A percentile compares a stretch with the other conserved stretches of the same genome.
phyloP scores from a whole-genome alignment of 2,329 filamentous ascomycete species.

The Neofusicoccum laricinum region DNA sequence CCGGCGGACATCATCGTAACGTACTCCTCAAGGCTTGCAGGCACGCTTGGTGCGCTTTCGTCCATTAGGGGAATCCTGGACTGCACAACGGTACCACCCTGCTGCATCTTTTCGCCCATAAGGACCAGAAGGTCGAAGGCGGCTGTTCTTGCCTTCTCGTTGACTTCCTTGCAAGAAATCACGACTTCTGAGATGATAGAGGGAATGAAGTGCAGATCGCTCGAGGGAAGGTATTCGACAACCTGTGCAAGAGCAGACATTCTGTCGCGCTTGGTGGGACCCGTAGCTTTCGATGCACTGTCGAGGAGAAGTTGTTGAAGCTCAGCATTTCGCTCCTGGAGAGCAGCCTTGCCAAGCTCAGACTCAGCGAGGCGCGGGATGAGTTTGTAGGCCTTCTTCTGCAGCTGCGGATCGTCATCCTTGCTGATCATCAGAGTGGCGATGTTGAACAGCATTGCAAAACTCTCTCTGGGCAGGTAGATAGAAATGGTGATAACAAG shows the following conservation, averaged over 20 bases:
- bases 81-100: conserved; percentile 75
- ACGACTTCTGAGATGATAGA: conserved; percentile 90
- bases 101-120: conserved; percentile 79
- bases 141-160: conserved; percentile 85
- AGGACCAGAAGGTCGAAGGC: conserved; percentile 88
- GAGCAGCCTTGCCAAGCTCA: conserved; percentile 69
- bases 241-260: conserved; percentile 79
- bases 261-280: conserved; percentile 81
- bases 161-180: conserved; percentile 94
- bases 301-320: conserved; percentile 77
- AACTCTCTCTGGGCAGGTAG: conserved; percentile 85
- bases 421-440: conserved; percentile 78
- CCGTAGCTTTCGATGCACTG: conserved; percentile 79
- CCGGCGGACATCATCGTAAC: conserved; percentile 98
- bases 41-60: conserved; percentile 69
- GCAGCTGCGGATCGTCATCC: conserved; percentile 81
- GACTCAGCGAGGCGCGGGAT: conserved; percentile 87
- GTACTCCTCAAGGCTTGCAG: conserved; percentile 87
- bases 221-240: conserved; percentile 71
- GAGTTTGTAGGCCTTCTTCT: conserved; percentile 99
- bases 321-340: conserved; percentile 71
- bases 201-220: conserved; percentile 88
- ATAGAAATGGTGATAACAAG: conserved; percentile 93
- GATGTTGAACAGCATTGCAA: conserved; percentile 80
- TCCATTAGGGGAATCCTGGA: conserved; percentile 86